phyloP scores from a whole-genome alignment of 768 basidiomycete species.

The Boletus tylopilopsis region DNA sequence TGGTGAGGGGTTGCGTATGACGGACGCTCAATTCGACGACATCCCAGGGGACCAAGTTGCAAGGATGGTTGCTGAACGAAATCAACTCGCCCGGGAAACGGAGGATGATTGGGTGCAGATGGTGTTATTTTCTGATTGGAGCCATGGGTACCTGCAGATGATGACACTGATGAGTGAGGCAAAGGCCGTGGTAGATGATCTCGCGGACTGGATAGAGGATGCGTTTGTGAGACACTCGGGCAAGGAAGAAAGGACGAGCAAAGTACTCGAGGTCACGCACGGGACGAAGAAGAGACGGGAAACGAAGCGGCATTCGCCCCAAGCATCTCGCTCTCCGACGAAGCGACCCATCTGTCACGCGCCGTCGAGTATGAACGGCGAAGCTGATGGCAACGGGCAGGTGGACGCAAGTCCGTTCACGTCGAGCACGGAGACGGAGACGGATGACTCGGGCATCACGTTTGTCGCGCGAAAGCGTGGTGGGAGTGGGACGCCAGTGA shows the following conservation, averaged over 20 bases:
- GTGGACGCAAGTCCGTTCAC: slow-evolving; percentile 30
- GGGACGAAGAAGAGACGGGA: slow-evolving; percentile 27
- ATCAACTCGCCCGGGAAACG: slow-evolving; percentile 58
- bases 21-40: slow-evolving; percentile 32
- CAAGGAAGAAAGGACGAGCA: slow-evolving; percentile 25
- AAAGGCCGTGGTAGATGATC: slow-evolving; percentile 68
- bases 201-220: slow-evolving; percentile 89
- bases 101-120: slow-evolving; percentile 96
- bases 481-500: slow-evolving; percentile 26
- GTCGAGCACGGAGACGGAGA: slow-evolving; percentile 66
- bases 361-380: not conserved
- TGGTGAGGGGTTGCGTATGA: slow-evolving; percentile 65
- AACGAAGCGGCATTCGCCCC: slow-evolving; percentile 22
- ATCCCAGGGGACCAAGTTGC: slow-evolving; percentile 29
- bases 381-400: slow-evolving; percentile 3
- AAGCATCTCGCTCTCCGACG: slow-evolving; percentile 17
- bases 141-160: slow-evolving; percentile 98
- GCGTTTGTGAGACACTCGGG: slow-evolving; percentile 48
- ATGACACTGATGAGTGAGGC: slow-evolving; percentile 80
- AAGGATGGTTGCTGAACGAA: slow-evolving; percentile 54
- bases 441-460: slow-evolving; percentile 66
- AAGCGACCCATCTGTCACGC: slow-evolving; percentile 13
- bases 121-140: slow-evolving; percentile 94
- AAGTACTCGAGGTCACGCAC: slow-evolving; percentile 14
- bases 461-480: slow-evolving; percentile 60